These are phyloP conservation scores for Acorus gramineus DNA, from an alignment of 106 monocot species.

Conservation along the genomic window DNA sequence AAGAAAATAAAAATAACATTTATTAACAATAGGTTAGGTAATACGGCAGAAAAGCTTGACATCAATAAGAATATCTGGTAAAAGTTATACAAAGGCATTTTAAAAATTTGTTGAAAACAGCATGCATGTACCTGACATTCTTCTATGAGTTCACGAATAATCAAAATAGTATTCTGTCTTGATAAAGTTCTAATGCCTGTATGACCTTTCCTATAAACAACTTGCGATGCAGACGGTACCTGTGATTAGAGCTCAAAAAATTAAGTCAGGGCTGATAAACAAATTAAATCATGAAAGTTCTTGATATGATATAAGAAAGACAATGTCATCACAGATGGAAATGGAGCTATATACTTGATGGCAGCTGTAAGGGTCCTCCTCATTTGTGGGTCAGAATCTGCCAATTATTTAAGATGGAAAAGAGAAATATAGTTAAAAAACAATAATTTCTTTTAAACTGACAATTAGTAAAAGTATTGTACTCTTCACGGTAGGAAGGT, in stretches of 20 bases:
- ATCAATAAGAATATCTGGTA: no score
- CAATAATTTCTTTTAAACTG: no score
- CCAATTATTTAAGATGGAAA: neutral
- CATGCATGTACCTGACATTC: no score
- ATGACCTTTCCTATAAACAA: constrained; percentile 69
- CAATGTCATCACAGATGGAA: neutral
- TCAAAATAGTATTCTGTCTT: constrained; percentile 75
- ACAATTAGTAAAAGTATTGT: no score
- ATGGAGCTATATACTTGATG: constrained; percentile 43
- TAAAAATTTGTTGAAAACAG: no score
- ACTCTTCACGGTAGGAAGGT: neutral
- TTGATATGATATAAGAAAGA: no score
- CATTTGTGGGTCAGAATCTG: constrained; percentile 54
- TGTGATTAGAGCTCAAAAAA: constrained; percentile 8
- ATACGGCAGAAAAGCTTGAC: no score
- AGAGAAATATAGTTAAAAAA: neutral
- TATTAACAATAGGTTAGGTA: no score
- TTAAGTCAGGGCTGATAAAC: neutral
- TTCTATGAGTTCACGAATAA: neutral
- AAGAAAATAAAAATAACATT: no score
- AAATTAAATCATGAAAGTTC: neutral
- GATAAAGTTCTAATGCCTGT: constrained; percentile 76
- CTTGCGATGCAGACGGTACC: constrained; percentile 76
- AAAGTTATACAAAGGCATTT: no score
- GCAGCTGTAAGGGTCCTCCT: constrained; percentile 73